phyloP scores from a whole-genome alignment of 176 grass and related monocot species.

The Eragrostis nindensis region DNA sequence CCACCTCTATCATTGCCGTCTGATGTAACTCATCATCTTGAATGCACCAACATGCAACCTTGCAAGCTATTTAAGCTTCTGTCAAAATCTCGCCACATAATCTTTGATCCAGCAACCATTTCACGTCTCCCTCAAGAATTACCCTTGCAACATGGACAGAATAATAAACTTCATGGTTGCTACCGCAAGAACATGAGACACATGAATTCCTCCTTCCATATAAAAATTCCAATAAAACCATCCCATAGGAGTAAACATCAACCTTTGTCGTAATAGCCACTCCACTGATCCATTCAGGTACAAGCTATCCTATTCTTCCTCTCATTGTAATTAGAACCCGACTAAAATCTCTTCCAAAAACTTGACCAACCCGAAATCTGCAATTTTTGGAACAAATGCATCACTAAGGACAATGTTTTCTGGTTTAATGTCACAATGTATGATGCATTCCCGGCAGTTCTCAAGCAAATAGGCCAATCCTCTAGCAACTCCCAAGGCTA shows the following conservation, averaged over 20 bases:
- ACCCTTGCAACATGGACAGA: not conserved
- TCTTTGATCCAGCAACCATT: not conserved
- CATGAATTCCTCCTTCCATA: not conserved
- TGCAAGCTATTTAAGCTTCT: not conserved
- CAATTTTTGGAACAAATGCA: not conserved
- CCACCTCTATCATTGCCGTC: slow-evolving; percentile 6
- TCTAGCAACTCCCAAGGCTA: slow-evolving; percentile 6
- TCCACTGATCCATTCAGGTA: slow-evolving; percentile 1
- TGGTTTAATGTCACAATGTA: slow-evolving; percentile 10
- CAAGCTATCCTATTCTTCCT: slow-evolving; percentile 14
- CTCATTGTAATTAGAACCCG: not conserved
- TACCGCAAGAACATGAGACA: not conserved
- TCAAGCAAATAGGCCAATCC: slow-evolving; percentile 5
- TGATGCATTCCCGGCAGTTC: not conserved
- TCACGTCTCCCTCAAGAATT: not conserved
- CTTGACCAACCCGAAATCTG: slow-evolving; percentile 21
- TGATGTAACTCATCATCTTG: not conserved
- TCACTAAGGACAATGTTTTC: slow-evolving; percentile 1
- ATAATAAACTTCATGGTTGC: not conserved
- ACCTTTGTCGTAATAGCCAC: not conserved
- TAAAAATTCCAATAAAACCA: slow-evolving; percentile 1
- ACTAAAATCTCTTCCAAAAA: slow-evolving; percentile 2
- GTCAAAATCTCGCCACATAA: not conserved
- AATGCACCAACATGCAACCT: slow-evolving; percentile 19
- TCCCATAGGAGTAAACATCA: slow-evolving; percentile 11